Base-by-base conservation (phyloP, 192 early-diverging fungal genomes). In the Rhizophagus prolifer region DNA sequence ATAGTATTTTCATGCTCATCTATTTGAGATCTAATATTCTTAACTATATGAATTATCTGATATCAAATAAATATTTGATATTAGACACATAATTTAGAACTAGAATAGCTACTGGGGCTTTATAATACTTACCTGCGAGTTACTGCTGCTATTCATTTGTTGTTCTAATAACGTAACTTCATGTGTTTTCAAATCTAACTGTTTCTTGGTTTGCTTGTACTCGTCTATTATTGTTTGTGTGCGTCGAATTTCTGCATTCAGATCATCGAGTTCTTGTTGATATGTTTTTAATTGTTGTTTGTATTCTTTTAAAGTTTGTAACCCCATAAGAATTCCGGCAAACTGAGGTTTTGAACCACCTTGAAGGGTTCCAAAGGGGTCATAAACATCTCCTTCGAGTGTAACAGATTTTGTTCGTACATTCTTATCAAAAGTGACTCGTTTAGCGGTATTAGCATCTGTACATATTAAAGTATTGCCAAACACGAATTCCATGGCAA, bases 321-420 rank as follows among this genome's bases (percentile, higher is more conserved):
- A 62, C 54, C 93, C 90, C 5, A 88, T 78, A 0, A 99, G 86
- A 31, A 94, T 83, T 3, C 94, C 95, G 0, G 86, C 82, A 8
- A 91, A 91, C 12, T 82, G 84, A 4, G 95, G 88, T 76, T 88
- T 90, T 8, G 96, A 92, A 3, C 98, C 98, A 72, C 98, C 98
- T 16, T 95, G 92, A 74, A 99, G 88, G 4, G 92, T 93, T 36
- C 98, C 98, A 19, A 90, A 89, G 12, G 98, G 97, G 78, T 98
- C 96, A 81, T 99, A 99, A 4, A 95, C 88, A 82, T 99, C 98
- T 58, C 98, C 98, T 41, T 98, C 96, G 0, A 93, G 80, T 4
- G 98, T 98, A n/a, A 99, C 94, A n/a, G 94, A 96, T 73, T 94
- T 92, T 60, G 90, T 81, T 19, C 90, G 86, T 46, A 99, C 91